A percentile compares a stretch with the other conserved stretches of the same genome.
These are phyloP conservation scores for Secale cereale DNA, from an alignment of 176 grass and related monocot species.

Conservation along the genomic window DNA sequence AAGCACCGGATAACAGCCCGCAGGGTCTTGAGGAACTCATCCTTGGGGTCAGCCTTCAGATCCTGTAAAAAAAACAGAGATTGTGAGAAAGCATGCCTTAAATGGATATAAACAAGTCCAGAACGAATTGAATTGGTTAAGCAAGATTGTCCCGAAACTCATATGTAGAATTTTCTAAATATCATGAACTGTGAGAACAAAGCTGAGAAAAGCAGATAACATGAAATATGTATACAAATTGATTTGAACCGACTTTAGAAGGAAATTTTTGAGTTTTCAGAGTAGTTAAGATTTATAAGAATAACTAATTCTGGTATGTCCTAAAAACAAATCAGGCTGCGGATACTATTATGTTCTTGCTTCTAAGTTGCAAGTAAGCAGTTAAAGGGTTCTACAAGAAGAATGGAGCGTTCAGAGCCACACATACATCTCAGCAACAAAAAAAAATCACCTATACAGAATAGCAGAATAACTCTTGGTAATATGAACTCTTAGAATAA, in stretches of 20 bases:
- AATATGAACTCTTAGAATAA: background rate
- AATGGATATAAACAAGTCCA: background rate
- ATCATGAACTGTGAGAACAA: background rate
- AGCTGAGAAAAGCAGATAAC: background rate
- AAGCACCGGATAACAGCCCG: constrained; percentile 69
- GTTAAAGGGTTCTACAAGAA: too few species aligned
- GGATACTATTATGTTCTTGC: too few species aligned
- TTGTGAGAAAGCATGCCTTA: background rate
- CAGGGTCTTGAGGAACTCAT: constrained; percentile 72
- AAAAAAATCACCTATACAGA: too few species aligned
- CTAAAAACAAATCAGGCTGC: too few species aligned
- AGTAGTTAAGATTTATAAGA: background rate
- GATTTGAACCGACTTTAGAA: background rate
- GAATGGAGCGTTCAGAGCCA: too few species aligned
- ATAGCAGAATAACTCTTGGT: too few species aligned
- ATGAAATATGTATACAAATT: background rate
- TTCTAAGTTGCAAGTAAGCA: too few species aligned
- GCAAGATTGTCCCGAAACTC: background rate
- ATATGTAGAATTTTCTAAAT: background rate
- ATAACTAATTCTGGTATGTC: background rate
- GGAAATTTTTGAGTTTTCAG: background rate
- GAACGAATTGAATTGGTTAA: background rate
- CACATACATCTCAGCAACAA: too few species aligned
- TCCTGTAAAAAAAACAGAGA: constrained; percentile 32
- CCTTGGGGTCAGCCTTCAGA: constrained; percentile 83